phyloP scores from a whole-genome alignment of 345 rosid species.

The Euphorbia lathyris region DNA sequence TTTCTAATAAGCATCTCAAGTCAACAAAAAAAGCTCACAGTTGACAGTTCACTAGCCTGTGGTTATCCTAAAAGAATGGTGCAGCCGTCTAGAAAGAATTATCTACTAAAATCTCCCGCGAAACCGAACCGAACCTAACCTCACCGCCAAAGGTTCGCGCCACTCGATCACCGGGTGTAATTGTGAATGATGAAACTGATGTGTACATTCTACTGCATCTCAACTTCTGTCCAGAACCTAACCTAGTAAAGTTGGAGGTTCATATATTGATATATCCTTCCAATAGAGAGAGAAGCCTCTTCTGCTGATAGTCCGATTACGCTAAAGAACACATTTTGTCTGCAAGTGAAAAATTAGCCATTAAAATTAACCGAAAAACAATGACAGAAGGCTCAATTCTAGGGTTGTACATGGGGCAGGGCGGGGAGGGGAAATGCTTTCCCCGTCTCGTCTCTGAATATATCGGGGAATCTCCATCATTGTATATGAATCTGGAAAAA shows the following conservation, averaged over 20 bases:
- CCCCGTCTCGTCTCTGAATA: too few relatives aligned
- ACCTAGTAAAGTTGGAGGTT: not conserved
- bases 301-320: slow-evolving; percentile 6
- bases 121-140: not conserved
- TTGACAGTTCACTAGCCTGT: slow-evolving; percentile 8
- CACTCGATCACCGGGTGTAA: not conserved
- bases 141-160: not conserved
- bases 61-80: slow-evolving; percentile 11
- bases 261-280: not conserved
- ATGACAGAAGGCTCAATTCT: not conserved
- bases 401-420: too few relatives aligned
- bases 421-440: too few relatives aligned
- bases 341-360: slow-evolving; percentile 11
- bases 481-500: too few relatives aligned
- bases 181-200: not conserved
- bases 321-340: slow-evolving; percentile 29
- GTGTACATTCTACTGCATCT: not conserved
- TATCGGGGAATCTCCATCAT: too few relatives aligned
- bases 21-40: not conserved
- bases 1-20: not conserved
- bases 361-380: not conserved
- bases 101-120: not conserved
- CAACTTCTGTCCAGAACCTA: not conserved
- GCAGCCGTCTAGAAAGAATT: slow-evolving; percentile 25
- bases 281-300: not conserved